Evolutionary conservation across 2,329 filamentous ascomycete genomes (phyloP), one percentile per base, ranked within the genome.

Genomic region (Aspergillus amoenus): DNA sequence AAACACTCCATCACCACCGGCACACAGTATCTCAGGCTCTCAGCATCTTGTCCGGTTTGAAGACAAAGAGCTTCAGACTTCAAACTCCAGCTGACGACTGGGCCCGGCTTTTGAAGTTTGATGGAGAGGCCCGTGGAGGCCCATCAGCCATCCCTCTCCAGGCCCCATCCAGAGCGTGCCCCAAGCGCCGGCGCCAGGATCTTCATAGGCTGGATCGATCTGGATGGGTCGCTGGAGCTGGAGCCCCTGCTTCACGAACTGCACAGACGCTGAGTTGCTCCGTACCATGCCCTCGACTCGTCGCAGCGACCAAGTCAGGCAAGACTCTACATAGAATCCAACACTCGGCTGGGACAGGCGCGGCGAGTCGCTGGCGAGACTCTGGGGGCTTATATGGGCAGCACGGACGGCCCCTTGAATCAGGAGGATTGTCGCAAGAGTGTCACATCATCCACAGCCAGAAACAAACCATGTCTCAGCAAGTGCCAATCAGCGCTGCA

Each of bases 391-490:
- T 37, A 37, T 37, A 37, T 37, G 34, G 34, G 15, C 12, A 37
- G 34, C 34, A 15, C 12, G 34, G 34, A 13, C 34, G 15, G 15
- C 12, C 34, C 15, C 12, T 37, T 15, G 34, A 45, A n/a, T n/a
- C 43, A 30, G 11, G 27, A 45, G 34, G 34, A 37, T 37, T 37
- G 60, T 62, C 60, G 56, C 61, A 57, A 56, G 53, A 61, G 61
- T 63, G 64, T 64, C 63, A 65, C 59, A 61, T 62, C 61, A 61
- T 61, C 49, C 44, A 43, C 54, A 32, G 52, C 55, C 41, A 67
- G 68, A 71, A 71, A 71, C 69, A 66, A 59, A 59, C 63, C 62
- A 65, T 71, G 70, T 72, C 70, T 72, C 70, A 72, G 68, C 37
- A 44, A 48, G 55, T n/a, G 52, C 62, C 59, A 61, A 68, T 66